Evolutionary conservation across 2,329 filamentous ascomycete genomes (phyloP), one percentile per base, ranked within the genome.

Genomic region (Metarhizium robertsii): DNA sequence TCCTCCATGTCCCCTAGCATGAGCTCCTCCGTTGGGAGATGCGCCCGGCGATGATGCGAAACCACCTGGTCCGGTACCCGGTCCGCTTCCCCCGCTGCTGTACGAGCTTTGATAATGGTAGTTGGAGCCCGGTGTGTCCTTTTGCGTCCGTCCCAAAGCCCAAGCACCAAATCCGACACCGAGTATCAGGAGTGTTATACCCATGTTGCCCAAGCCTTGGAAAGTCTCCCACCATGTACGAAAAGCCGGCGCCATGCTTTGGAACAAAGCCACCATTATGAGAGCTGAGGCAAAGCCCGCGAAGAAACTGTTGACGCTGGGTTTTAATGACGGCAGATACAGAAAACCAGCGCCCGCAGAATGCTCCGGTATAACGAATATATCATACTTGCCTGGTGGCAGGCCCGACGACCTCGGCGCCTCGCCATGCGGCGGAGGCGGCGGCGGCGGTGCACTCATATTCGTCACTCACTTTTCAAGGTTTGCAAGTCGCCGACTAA

Each of bases 331-430:
- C 0, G 92, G 92, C n/a, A 97, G 81, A 70, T 97, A 96, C 32
- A 97, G 77, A 71, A 96, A 96, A 38, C 92, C 92, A 0, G 85
- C 84, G 53, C 92, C 92, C 6, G 92, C 81, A 11, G 91, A 92
- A 70, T 96, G 91, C 50, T 92, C 90, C 7, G 92, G 92, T 65
- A 97, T 92, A 69, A 96, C 87, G 75, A 96, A 96, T 67, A 97
- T 95, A 75, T 97, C 92, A 72, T 96, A 97, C 68, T 94, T 95
- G 55, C 92, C 92, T 1, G 88, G 80, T 2, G 92, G 92, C 50
- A 96, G 76, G 55, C 88, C 87, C 16, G 77, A 71, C 42, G 82
- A 78, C 69, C 86, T 86, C 52, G 90, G 88, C 62, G 84, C 86
- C 66, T 84, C 79, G 71, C 91, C 90, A 74, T 96, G 91, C 60